phyloP scores from a whole-genome alignment of 1,139 yeast genomes.

The Geotrichum carabidarum region DNA sequence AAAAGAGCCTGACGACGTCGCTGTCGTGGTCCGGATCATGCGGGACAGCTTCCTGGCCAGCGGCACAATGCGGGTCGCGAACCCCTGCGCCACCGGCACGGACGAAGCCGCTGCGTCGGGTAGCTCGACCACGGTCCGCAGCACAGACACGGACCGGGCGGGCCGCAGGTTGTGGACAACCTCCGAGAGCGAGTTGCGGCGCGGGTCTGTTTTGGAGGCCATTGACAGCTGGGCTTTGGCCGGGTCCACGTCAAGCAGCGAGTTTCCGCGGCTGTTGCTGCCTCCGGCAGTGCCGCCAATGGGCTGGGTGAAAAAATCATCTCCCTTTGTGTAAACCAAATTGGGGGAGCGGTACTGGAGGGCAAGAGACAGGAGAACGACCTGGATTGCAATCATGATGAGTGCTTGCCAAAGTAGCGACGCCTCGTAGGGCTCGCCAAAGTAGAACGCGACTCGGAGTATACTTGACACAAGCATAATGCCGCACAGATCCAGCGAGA shows the following conservation, averaged over 20 bases:
- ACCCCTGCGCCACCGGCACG: not conserved
- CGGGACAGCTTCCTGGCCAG: conserved; percentile 7
- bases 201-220: not conserved
- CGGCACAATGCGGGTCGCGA: not conserved
- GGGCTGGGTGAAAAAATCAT: conserved; percentile 16
- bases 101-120: not conserved
- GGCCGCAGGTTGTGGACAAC: conserved; percentile 9
- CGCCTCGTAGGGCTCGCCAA: conserved; percentile 73
- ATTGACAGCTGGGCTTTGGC: not conserved
- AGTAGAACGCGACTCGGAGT: conserved; percentile 67
- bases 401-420: conserved; percentile 70
- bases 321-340: not conserved
- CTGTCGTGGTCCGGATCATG: conserved; percentile 16
- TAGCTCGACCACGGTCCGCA: not conserved
- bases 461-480: conserved; percentile 80
- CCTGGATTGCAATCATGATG: conserved; percentile 72
- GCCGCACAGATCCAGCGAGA: conserved; percentile 83
- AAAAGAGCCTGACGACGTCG: conserved; percentile 9
- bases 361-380: conserved; percentile 56
- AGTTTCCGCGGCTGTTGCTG: not conserved
- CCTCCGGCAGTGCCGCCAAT: not conserved
- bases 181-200: conserved; percentile 7
- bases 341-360: conserved; percentile 49
- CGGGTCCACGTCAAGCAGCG: not conserved
- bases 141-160: conserved; percentile 5